phyloP scores from a whole-genome alignment of 768 basidiomycete species.

The Mycena chlorophos region DNA sequence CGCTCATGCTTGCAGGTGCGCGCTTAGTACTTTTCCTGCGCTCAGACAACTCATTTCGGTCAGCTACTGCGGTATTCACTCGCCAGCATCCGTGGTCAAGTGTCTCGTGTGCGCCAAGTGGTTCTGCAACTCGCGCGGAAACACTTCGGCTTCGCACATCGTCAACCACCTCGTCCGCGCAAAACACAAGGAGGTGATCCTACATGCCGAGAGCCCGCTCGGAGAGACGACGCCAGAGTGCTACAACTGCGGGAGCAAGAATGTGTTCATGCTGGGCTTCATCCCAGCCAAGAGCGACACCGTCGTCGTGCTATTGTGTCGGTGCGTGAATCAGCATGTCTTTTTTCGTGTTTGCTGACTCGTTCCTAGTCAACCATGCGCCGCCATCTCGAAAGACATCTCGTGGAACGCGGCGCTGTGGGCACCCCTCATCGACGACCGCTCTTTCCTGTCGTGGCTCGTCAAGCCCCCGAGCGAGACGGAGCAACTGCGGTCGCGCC shows the following conservation, averaged over 20 bases:
- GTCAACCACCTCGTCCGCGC: constrained; percentile 99
- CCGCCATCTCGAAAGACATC: constrained; percentile 95
- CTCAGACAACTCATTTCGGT: constrained; percentile 4
- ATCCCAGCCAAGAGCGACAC: constrained; percentile 99
- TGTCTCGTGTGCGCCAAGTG: constrained; percentile 90
- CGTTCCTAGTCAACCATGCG: constrained; percentile 87
- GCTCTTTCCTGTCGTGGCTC: constrained; percentile 98
- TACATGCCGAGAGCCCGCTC: constrained; percentile 92
- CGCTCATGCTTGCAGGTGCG: constrained; percentile 93
- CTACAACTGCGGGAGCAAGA: constrained; percentile 99
- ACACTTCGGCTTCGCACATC: constrained; percentile 97
- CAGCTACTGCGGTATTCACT: constrained; percentile 98
- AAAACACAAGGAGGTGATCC: constrained; percentile 97
- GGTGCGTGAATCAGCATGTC: constrained; percentile 52
- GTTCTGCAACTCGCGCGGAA: constrained; percentile 99
- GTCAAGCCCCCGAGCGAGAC: constrained; percentile 96
- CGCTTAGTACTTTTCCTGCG: constrained; percentile 11
- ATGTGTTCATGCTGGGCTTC: constrained; percentile 99
- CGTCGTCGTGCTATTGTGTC: constrained; percentile 94
- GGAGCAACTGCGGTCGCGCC: constrained; percentile 93
- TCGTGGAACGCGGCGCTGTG: constrained; percentile 98
- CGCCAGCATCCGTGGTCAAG: constrained; percentile 95
- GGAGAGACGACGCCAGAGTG: constrained; percentile 99
- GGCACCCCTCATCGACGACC: constrained; percentile 98
- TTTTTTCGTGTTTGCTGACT: constrained; percentile 5